These are phyloP conservation scores for Cadophora sp. DNA, from an alignment of 2,329 filamentous ascomycete species.

Conservation along the genomic window DNA sequence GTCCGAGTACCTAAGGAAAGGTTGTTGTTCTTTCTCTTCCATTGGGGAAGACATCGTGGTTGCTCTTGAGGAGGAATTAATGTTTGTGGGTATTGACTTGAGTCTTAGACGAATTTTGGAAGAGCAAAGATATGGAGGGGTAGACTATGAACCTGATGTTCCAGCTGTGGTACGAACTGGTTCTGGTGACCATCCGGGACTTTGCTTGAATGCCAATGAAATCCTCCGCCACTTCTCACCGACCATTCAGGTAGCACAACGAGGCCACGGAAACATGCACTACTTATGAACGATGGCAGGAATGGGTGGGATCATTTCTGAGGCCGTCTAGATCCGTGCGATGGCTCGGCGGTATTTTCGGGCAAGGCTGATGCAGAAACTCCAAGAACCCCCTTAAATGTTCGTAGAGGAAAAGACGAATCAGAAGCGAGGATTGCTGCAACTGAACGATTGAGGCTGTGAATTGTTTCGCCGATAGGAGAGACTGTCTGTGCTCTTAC, in stretches of 20 bases:
- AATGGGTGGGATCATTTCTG: neutral
- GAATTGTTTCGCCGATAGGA: neutral
- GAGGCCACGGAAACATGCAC: neutral
- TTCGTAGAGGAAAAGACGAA: neutral
- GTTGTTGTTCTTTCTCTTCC: constrained; percentile 12
- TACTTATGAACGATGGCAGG: neutral
- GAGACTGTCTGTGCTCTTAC: constrained; percentile 1
- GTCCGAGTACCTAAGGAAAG: constrained; percentile 21
- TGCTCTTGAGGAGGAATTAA: neutral
- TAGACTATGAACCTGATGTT: neutral
- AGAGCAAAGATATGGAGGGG: neutral
- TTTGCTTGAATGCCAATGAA: constrained; percentile 4
- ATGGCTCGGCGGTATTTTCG: constrained; percentile 1
- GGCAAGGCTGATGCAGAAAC: neutral
- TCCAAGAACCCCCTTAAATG: neutral
- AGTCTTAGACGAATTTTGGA: neutral
- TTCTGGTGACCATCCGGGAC: neutral
- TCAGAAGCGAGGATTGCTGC: neutral
- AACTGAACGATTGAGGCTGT: neutral
- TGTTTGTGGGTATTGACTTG: neutral
- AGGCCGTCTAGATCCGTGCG: constrained; percentile 1
- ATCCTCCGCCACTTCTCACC: constrained; percentile 1
- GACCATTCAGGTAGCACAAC: constrained; percentile 11
- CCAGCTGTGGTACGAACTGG: neutral
- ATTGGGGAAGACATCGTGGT: neutral